Evolutionary conservation across 2,329 filamentous ascomycete species (phyloP), one percentile per base, ranked within the genome.

Genomic region (Paecilomyces fulvus): DNA sequence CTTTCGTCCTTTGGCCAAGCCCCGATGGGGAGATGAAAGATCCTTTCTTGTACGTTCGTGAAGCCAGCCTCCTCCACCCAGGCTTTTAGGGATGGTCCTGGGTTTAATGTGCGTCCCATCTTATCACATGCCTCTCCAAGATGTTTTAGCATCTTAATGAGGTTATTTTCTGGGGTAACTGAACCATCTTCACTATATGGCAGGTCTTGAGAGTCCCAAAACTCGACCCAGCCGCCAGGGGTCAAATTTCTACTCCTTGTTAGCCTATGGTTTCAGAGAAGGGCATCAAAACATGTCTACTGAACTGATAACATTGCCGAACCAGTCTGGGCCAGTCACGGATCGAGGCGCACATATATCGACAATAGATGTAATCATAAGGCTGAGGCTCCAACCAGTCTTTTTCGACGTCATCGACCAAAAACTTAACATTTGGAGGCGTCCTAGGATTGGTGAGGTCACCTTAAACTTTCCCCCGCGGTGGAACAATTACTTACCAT

Each of bases 341-440:
- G 46, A 87, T 75, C 30, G 78, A 75, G 23, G 76, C 76, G 60
- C 74, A 62, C 75, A 81, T 74, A 73, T 79, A 63, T 64, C 78
- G 62, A 70, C 76, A 62, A 77, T 79, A 74, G 77, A 86, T 78
- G 59, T 81, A 77, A 65, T 86, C 83, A 63, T 81, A 84, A 11
- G 67, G 68, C 54, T 78, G 72, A 3, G 74, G 68, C 53, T 80
- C 81, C 28, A 77, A 68, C 84, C 84, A 87, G 8, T 81, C 76
- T 51, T 80, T 75, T 60, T 85, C 81, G 53, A 79, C 78, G 64
- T 87, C 83, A 62, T 86, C 83, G 9, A 87, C 77, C 58, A 84
- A 73, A 69, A 86, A 85, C 7, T 74, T 75, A n/a, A 82, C 76
- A 64, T 86, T 86, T 11, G 80, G 76, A n/a, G 83, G 83, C 12